phyloP scores from a whole-genome alignment of 352 stramenopile genomes.

The Globisporangium spiculum region DNA sequence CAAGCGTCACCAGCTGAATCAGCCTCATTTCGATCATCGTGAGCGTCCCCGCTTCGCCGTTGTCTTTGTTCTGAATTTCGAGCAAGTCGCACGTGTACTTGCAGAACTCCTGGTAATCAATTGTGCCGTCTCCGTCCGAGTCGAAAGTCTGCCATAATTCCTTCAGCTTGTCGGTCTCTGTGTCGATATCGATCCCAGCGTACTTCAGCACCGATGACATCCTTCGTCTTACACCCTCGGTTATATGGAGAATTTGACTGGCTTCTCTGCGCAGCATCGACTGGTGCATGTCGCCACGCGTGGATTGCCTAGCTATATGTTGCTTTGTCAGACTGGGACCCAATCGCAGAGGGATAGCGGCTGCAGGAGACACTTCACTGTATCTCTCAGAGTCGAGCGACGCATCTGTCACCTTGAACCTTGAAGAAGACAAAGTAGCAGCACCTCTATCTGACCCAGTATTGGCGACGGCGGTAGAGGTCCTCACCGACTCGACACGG shows the following conservation, averaged over 20 bases:
- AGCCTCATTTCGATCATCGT: conserved; percentile 31
- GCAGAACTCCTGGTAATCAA: conserved; percentile 46
- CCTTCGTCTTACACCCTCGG: conserved; percentile 20
- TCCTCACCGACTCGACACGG: not conserved
- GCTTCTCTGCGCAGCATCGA: conserved; percentile 13
- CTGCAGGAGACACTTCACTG: not conserved
- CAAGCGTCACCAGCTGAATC: conserved; percentile 33
- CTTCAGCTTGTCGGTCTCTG: conserved; percentile 31
- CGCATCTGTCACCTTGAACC: conserved; percentile 10
- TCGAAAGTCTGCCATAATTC: conserved; percentile 41
- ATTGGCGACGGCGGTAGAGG: not conserved
- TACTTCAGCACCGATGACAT: conserved; percentile 31
- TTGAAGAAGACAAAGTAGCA: not conserved
- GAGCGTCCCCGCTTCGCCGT: conserved; percentile 21
- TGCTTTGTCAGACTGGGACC: conserved; percentile 1
- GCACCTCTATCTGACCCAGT: not conserved
- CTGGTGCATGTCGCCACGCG: conserved; percentile 14
- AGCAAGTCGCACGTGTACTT: conserved; percentile 40
- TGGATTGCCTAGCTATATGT: not conserved
- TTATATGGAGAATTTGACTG: conserved; percentile 12
- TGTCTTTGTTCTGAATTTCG: conserved; percentile 29
- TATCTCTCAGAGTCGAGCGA: not conserved
- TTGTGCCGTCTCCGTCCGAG: conserved; percentile 36
- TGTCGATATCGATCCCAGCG: conserved; percentile 33
- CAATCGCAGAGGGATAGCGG: not conserved